Evolutionary conservation across 1,284 basidiomycete species (phyloP), one percentile per base, ranked within the genome.

Genomic region (Ceratobasidium sp.): DNA sequence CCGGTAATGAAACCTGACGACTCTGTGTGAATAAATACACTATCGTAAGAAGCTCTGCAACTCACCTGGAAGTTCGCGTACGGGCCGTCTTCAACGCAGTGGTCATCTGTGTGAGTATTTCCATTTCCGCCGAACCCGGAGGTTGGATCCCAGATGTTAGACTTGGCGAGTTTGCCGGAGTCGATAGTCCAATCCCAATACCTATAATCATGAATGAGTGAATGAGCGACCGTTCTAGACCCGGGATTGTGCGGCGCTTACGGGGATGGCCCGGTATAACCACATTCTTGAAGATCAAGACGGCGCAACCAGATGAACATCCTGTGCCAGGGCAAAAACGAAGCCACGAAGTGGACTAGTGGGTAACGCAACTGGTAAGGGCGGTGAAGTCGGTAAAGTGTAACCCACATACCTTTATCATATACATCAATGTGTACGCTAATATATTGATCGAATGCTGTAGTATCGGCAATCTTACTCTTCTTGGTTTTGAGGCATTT

Each of bases 131-230:
- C 67, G n/a, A 71, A 71, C n/a, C 67, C 67, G 11, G 19, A 27
- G 3, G 27, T 45, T 8, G 67, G 67, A 27, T 50, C 24, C 22
- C 57, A 71, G 17, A 71, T 71, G 14, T 27, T 27, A 2, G 67
- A 71, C 3, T 41, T 44, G 19, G 36, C 14, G 54, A 71, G 47
- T 22, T 71, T 59, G 11, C 47, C 33, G 44, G 56, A 41, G 31
- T 71, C 67, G 56, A 59, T 59, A 15, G 67, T 71, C 67, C 67
- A 71, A 29, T 71, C 67, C 67, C 67, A 71, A 45, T 71, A 71
- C 14, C 67, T 71, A 24, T 31, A 27, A 17, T 51, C 15, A 29
- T 29, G 15, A 59, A n/a, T n/a, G n/a, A 29, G 19, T 27, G 4
- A 36, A 48, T 71, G 11, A 59, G 54, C 44, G 36, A n/a, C 19